phyloP scores from a whole-genome alignment of 148 eudicot species.

The Camellia sinensis region DNA sequence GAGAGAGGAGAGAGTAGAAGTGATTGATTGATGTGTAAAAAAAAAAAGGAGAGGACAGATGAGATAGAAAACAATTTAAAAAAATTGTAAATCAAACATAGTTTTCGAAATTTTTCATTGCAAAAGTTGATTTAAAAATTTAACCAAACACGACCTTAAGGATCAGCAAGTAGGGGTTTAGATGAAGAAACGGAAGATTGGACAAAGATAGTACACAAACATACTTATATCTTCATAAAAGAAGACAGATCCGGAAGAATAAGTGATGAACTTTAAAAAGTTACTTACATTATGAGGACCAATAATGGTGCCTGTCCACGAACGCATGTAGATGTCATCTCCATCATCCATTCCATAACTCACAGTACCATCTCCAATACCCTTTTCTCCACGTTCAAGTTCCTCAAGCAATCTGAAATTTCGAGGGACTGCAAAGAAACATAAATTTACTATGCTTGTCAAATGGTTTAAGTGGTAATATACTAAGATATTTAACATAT shows the following conservation, averaged over 20 bases:
- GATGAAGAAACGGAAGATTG: background rate
- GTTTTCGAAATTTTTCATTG: too few relatives aligned
- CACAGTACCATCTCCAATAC: slow-evolving; percentile 74
- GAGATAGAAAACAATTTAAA: too few relatives aligned
- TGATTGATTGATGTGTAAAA: too few relatives aligned
- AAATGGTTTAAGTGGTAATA: too few relatives aligned
- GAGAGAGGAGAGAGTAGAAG: too few relatives aligned
- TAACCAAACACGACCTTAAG: background rate
- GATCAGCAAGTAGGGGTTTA: background rate
- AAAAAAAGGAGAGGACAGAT: too few relatives aligned
- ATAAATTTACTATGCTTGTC: too few relatives aligned
- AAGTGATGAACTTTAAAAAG: background rate
- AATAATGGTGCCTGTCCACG: slow-evolving; percentile 72
- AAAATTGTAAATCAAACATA: too few relatives aligned
- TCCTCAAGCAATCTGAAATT: slow-evolving; percentile 69
- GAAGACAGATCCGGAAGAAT: background rate
- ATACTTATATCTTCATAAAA: background rate
- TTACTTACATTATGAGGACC: slow-evolving; percentile 59
- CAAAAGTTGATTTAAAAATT: too few relatives aligned
- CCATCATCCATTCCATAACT: slow-evolving; percentile 79
- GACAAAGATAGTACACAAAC: background rate
- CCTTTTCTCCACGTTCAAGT: slow-evolving; percentile 74
- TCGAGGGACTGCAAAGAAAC: slow-evolving; percentile 51
- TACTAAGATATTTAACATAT: too few relatives aligned
- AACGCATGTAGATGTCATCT: slow-evolving; percentile 66